phyloP scores from a whole-genome alignment of 345 rosid species.

The Moricandia arvensis region DNA sequence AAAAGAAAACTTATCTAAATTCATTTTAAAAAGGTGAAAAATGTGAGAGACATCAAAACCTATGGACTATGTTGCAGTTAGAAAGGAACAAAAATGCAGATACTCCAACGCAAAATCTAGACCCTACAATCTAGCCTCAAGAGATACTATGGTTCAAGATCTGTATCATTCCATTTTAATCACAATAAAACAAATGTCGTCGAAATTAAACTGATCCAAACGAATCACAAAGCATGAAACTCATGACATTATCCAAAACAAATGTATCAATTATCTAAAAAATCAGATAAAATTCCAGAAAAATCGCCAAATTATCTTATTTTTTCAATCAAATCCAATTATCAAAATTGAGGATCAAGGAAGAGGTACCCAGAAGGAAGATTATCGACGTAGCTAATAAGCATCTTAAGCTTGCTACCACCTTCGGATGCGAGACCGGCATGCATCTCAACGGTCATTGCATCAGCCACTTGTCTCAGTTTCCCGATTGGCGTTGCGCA shows the following conservation, averaged over 20 bases:
- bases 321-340: neutral
- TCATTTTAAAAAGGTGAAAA: neutral
- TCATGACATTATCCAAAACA: conserved; percentile 21
- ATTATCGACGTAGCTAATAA: conserved; percentile 86
- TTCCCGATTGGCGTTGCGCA: conserved; percentile 64
- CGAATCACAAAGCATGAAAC: too few species aligned
- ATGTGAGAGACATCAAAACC: conserved; percentile 12
- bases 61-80: neutral
- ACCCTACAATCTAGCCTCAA: neutral
- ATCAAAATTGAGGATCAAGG: neutral
- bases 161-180: neutral
- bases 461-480: conserved; percentile 81
- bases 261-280: neutral
- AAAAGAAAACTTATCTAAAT: too few species aligned
- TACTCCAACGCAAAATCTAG: neutral
- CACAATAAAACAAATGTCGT: neutral
- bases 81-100: neutral
- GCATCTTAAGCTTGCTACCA: conserved; percentile 96
- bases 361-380: conserved; percentile 79
- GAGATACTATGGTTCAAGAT: conserved; percentile 3
- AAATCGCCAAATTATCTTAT: neutral
- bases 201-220: too few species aligned
- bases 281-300: neutral
- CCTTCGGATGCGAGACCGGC: conserved; percentile 98
- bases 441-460: conserved; percentile 98